phyloP scores from a whole-genome alignment of 768 basidiomycete species.

The Lepiota subincarnata region DNA sequence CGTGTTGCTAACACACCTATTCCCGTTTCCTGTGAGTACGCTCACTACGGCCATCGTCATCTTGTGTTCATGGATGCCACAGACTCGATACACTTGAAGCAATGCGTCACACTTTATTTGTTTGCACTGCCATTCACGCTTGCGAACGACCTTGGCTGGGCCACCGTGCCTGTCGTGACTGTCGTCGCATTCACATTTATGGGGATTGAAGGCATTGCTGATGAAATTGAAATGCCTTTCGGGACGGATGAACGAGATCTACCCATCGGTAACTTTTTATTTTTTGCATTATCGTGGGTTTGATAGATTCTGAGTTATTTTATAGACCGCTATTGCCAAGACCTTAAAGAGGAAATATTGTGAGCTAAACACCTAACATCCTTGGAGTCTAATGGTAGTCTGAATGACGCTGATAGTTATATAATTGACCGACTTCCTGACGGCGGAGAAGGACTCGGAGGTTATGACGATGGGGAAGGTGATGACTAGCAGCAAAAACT shows the following conservation, averaged over 20 bases:
- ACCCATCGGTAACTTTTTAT: slow-evolving; percentile 55
- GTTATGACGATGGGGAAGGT: slow-evolving; percentile 79
- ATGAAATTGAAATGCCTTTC: slow-evolving; percentile 94
- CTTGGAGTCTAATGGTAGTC: slow-evolving; percentile 9
- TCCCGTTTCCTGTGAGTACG: slow-evolving; percentile 61
- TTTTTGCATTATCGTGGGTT: neutral
- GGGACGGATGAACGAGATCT: slow-evolving; percentile 68
- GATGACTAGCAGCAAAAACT: slow-evolving; percentile 50
- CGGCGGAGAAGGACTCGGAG: slow-evolving; percentile 65
- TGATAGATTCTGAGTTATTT: neutral
- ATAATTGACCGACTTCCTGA: slow-evolving; percentile 69
- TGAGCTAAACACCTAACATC: slow-evolving; percentile 31
- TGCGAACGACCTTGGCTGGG: slow-evolving; percentile 79
- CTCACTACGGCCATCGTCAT: neutral
- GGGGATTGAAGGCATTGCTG: slow-evolving; percentile 94
- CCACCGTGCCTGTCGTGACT: slow-evolving; percentile 80
- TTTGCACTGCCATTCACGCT: slow-evolving; percentile 88
- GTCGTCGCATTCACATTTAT: slow-evolving; percentile 88
- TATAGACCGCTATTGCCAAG: slow-evolving; percentile 78
- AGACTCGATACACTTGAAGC: slow-evolving; percentile 91
- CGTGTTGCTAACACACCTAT: slow-evolving; percentile 88
- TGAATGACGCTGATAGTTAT: slow-evolving; percentile 40
- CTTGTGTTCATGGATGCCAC: slow-evolving; percentile 14
- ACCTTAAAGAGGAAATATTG: slow-evolving; percentile 83
- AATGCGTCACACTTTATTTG: slow-evolving; percentile 91